Evolutionary conservation across 2,329 filamentous ascomycete species (phyloP), one percentile per base, ranked within the genome.

Genomic region (Aquanectria penicillioides): DNA sequence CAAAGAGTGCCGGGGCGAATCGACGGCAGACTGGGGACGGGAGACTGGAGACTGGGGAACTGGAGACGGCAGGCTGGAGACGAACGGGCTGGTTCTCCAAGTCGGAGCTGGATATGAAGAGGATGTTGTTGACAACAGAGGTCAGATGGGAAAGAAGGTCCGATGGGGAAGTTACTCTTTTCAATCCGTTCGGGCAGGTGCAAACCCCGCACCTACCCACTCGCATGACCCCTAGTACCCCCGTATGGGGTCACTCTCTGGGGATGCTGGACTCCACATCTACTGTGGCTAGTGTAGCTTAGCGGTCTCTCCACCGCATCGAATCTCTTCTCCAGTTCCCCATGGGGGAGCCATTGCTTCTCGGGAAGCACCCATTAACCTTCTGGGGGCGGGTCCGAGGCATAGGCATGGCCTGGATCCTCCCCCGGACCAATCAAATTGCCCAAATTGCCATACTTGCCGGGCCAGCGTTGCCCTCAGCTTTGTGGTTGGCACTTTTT

Each of bases 111-210:
- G 46, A 18, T 37, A 28, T 34, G 40, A 31, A 43, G 49, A 49
- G 25, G 47, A 40, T 18, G 34, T 41, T 36, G 46, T 44, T 49
- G 37, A 20, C 23, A 38, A 58, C 41, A 43, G 47, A 38, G 50
- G 43, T 22, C 51, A 44, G 41, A 44, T 31, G 38, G 53, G 29
- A 29, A 40, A 31, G 40, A 22, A 33, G 43, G 36, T 13, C 22
- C 20, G 40, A 66, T 59, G 57, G 20, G 56, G 64, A 9, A 65
- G 36, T 66, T 69, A 17, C 66, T 40, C 15, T 43, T 57, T 63
- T 59, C 25, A 58, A 47, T 50, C 40, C 6, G 17, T 43, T 43
- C 49, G 23, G 57, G 52, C 53, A 57, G 34, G 40, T 34, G 25
- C 10, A 7, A 43, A 37, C 54, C 63, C 60, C 60, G 61, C 60